Evolutionary conservation across 192 early-diverging fungal genomes (phyloP).

Genomic region (Hyaloraphidium curvatum): DNA sequence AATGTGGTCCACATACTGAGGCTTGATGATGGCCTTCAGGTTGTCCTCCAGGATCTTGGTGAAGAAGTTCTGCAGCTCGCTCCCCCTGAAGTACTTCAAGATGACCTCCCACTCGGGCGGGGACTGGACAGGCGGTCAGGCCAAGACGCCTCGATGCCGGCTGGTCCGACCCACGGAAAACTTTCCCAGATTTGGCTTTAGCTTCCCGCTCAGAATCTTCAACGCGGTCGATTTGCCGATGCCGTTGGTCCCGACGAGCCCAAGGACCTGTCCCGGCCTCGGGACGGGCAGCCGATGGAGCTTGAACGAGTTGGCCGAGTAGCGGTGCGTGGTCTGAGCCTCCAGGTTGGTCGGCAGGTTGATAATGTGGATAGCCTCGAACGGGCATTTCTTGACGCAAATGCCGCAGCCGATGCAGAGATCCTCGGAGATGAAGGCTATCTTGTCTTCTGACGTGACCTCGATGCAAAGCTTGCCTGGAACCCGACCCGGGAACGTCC

Average conservation of each 20-base stretch:
- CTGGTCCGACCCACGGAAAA: constrained; percentile 27
- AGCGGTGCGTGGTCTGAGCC: constrained; percentile 87
- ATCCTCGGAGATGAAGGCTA: constrained; percentile 81
- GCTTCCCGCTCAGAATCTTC: constrained; percentile 77
- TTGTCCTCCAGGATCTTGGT: constrained; percentile 94
- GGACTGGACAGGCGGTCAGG: constrained; percentile 14
- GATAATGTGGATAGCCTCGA: constrained; percentile 90
- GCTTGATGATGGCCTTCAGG: constrained; percentile 85
- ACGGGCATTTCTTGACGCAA: constrained; percentile 92
- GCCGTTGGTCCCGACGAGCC: constrained; percentile 89
- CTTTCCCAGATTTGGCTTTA: constrained; percentile 88
- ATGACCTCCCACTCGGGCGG: constrained; percentile 95
- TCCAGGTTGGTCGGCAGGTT: constrained; percentile 93
- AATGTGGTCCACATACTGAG: constrained; percentile 87
- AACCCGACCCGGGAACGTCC: background rate
- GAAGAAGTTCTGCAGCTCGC: constrained; percentile 96
- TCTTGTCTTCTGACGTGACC: constrained; percentile 66
- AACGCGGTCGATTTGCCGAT: constrained; percentile 83
- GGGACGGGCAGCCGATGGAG: constrained; percentile 88
- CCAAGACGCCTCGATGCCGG: constrained; percentile 2
- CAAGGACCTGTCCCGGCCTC: constrained; percentile 88
- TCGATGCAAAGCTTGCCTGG: constrained; percentile 87
- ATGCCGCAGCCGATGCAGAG: constrained; percentile 98
- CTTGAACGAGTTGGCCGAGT: constrained; percentile 94
- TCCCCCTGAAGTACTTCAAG: constrained; percentile 86